Evolutionary conservation across 208 protist genomes (phyloP).

Genomic region (Leishmania martiniquensis): DNA sequence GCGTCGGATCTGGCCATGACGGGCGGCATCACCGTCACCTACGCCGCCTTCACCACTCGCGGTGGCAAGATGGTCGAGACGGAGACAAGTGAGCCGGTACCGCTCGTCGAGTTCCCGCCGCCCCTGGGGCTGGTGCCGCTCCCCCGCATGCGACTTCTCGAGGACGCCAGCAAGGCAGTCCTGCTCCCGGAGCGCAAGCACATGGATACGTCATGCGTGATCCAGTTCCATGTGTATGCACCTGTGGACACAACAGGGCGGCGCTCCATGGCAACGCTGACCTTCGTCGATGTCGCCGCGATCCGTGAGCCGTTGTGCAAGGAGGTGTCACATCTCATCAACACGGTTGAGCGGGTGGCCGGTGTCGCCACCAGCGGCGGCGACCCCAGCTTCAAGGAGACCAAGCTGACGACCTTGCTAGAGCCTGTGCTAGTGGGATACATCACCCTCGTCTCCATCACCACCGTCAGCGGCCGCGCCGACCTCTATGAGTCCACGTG

Average conservation of each 20-base stretch:
- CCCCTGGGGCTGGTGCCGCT: conserved; percentile 71
- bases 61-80: conserved; percentile 68
- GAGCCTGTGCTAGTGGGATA: conserved; percentile 79
- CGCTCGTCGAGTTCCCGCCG: conserved; percentile 75
- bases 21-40: conserved; percentile 70
- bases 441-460: conserved; percentile 83
- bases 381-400: conserved; percentile 69
- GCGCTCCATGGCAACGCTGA: conserved; percentile 86
- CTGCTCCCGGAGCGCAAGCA: conserved; percentile 73
- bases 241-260: conserved; percentile 66
- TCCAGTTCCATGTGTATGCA: conserved; percentile 90
- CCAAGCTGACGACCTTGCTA: conserved; percentile 75
- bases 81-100: conserved; percentile 55
- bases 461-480: conserved; percentile 73
- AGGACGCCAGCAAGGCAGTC: conserved; percentile 56
- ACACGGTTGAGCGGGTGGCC: conserved; percentile 67
- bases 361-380: conserved; percentile 45
- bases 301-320: conserved; percentile 64
- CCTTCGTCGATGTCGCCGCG: conserved; percentile 86
- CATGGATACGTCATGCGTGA: conserved; percentile 75
- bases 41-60: conserved; percentile 76
- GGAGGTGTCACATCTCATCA: conserved; percentile 72
- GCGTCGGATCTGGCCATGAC: conserved; percentile 24
- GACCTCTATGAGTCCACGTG: conserved; percentile 72
- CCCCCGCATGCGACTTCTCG: conserved; percentile 74